Base-by-base conservation (phyloP, 306 rosid genomes). In the Delonix regia region DNA sequence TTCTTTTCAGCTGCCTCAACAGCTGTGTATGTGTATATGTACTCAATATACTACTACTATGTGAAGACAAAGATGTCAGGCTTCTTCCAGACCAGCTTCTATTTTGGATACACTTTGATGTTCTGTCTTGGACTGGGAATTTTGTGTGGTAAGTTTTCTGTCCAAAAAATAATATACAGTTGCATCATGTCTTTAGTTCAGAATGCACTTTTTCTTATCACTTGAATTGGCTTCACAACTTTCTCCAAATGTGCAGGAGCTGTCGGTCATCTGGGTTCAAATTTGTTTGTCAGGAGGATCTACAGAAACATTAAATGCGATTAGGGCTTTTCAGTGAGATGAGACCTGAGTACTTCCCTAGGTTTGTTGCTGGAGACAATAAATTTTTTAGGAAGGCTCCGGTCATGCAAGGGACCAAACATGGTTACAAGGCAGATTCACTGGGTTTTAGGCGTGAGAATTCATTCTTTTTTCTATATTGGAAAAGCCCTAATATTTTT, bases 31-130 rank as follows among this genome's bases (percentile, higher is more conserved):
- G 99, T 96, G 80, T 96, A 96, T 82, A 82, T 96, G 84, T 96
- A 96, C 79, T 93, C 99, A 24, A 86, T 93, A 71, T 96, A 96
- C 86, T 96, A 96, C 85, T 96, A 86, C 86, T 84, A 90, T 53
- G 94, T 92, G 72, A 96, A 96, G 98, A 96, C 99, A 3, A 96
- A 93, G 89, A 96, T 96, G 99, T 96, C 98, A 21, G 99, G 99
- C 77, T 96, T 96, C 87, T 96, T 96, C 88, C 99, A 96, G 77
- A 96, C 97, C 73, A 93, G 99, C 91, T 96, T 96, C 88, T 96
- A 96, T 80, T 96, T 96, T 80, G 99, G 99, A 66, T 96, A 96
- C 92, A 96, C 99, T 63, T 71, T 91, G 87, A 96, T 96, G 99
- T 93, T 96, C 81, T 96, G 98, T 73, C 97, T 96, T 25, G 99